These are phyloP conservation scores for Datisca glomerata DNA, from an alignment of 306 rosid genomes.

Conservation along the genomic window DNA sequence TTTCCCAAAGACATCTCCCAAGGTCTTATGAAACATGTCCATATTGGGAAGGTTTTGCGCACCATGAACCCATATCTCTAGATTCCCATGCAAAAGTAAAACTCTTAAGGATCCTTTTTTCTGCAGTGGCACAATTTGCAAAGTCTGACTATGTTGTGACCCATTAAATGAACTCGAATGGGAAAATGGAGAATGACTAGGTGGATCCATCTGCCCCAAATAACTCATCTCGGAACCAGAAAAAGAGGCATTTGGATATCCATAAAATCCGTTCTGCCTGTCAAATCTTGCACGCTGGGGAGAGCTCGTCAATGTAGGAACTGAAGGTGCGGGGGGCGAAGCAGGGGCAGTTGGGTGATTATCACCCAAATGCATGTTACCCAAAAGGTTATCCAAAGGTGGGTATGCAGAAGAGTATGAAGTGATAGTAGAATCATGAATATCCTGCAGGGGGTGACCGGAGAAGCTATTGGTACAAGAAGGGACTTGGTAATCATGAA, in stretches of 20 bases:
- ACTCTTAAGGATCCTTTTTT: conserved; percentile 55
- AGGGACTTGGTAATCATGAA: conserved; percentile 17
- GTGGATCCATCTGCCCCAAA: conserved; percentile 16
- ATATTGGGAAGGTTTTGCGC: conserved; percentile 83
- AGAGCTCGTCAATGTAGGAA: conserved; percentile 17
- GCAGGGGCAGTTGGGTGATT: conserved; percentile 33
- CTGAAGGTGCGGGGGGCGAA: conserved; percentile 29
- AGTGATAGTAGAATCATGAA: conserved; percentile 9
- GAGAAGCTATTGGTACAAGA: conserved; percentile 40
- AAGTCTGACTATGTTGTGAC: conserved; percentile 33
- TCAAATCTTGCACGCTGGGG: conserved; percentile 26
- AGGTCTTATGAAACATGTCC: conserved; percentile 95
- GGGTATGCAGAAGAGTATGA: conserved; percentile 41
- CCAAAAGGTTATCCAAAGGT: conserved; percentile 41
- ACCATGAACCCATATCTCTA: conserved; percentile 64
- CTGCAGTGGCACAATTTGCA: conserved; percentile 58
- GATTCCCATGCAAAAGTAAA: conserved; percentile 76
- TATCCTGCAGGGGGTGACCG: conserved; percentile 24
- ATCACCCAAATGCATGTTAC: conserved; percentile 39
- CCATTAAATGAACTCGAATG: conserved; percentile 40
- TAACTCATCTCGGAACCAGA: conserved; percentile 25
- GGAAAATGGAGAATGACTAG: conserved; percentile 18
- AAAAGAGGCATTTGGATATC: conserved; percentile 29
- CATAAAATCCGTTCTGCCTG: conserved; percentile 32
- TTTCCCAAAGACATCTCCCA: conserved; percentile 54